Evolutionary conservation across 768 basidiomycete genomes (phyloP), one percentile per base, ranked within the genome.

Genomic region (Hygrocybe punicea): DNA sequence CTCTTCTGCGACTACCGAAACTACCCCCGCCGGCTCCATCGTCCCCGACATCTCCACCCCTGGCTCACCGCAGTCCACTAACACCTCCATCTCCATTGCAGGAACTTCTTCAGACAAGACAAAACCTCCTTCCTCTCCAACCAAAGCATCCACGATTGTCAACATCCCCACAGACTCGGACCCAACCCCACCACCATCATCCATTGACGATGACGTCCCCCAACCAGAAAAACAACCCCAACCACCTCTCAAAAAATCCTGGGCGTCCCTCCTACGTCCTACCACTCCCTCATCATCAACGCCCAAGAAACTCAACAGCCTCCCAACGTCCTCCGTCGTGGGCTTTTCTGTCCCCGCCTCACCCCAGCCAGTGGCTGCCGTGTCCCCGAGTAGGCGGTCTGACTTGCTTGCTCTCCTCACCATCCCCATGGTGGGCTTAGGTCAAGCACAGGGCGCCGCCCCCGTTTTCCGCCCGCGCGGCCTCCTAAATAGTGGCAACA

Each of bases 401-500:
- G 84, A 83, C 58, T 69, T 89, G 3, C 58, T 86, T 7, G 73
- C 71, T 0, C 77, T 89, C n/a, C 74, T 89, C 1, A 81, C 72
- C 9, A 23, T 48, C 33, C 65, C 67, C 17, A 58, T 61, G 4
- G 54, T 65, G 1, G 53, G 39, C 19, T 61, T 59, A 13, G 35
- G n/a, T n/a, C 60, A 45, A 46, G 59, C 34, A 21, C 58, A 23
- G 34, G 49, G 51, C 23, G 34, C 47, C 1, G n/a, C 46, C 16
- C 49, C 62, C 50, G 71, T 69, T 48, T 81, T 91, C 34, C 76
- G 78, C 6, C 84, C 91, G 1, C 79, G 95, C 13, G 96, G 96
- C 4, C 74, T 99, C 49, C 79, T 98, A 62, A 99, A 99, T 71
- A 88, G 84, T 2, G 95, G 96, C 1, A 99, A 99, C 72, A 87